Evolutionary conservation across 768 basidiomycete species (phyloP).

Genomic region (Amanita muscaria): DNA sequence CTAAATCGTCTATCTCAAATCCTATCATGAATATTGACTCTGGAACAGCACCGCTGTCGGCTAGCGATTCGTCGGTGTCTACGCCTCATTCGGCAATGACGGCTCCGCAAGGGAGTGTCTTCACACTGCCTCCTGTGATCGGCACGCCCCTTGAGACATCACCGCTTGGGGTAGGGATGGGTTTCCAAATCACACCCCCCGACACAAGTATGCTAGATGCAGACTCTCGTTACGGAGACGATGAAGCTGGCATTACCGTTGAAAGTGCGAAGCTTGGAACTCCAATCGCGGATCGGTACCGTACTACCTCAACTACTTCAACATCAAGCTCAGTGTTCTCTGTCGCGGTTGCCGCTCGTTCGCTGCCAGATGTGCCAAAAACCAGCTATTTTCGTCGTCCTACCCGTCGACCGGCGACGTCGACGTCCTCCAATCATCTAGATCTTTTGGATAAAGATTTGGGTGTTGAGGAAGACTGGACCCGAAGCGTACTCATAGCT

Average conservation of each 20-base stretch:
- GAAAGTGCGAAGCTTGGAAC: conserved; percentile 16
- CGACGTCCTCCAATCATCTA: conserved; percentile 38
- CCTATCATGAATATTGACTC: conserved; percentile 21
- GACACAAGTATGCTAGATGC: conserved; percentile 15
- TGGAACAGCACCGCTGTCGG: conserved; percentile 25
- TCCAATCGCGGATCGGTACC: conserved; percentile 29
- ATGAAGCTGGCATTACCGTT: conserved; percentile 8
- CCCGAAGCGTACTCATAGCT: conserved; percentile 62
- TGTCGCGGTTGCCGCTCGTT: conserved; percentile 7
- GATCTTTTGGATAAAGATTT: conserved; percentile 36
- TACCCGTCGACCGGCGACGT: conserved; percentile 18
- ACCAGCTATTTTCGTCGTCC: conserved; percentile 17
- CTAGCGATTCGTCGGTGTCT: conserved; percentile 41
- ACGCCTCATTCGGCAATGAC: conserved; percentile 49
- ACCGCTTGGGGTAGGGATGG: conserved; percentile 33
- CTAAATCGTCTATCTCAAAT: conserved; percentile 11
- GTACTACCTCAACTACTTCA: conserved; percentile 17
- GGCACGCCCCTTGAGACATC: conserved; percentile 54
- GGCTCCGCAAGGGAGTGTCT: conserved; percentile 42
- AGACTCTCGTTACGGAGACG: not conserved
- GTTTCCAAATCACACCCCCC: conserved; percentile 25
- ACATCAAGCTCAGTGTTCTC: conserved; percentile 17
- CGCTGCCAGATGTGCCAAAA: conserved; percentile 10
- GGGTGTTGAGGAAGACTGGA: conserved; percentile 57
- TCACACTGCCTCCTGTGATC: conserved; percentile 45